These are phyloP conservation scores for Suillus variegatus DNA, from an alignment of 768 basidiomycete species.

Conservation along the genomic window DNA sequence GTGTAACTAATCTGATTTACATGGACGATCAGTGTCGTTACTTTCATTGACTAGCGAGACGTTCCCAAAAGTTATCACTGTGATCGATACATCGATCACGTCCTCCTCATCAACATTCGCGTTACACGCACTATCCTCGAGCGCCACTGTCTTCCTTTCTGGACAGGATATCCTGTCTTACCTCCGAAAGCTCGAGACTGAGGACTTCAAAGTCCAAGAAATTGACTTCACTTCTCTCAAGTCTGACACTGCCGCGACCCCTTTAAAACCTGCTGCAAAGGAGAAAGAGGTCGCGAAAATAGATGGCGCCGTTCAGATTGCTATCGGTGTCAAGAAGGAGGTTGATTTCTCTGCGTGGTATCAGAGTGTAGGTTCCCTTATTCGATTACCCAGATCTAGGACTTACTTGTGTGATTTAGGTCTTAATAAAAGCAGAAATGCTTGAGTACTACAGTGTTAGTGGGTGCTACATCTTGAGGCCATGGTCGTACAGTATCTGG, in stretches of 20 bases:
- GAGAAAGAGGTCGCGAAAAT: constrained; percentile 80
- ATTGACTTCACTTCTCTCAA: constrained; percentile 72
- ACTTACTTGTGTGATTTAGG: constrained; percentile 46
- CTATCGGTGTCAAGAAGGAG: constrained; percentile 94
- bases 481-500: constrained; percentile 98
- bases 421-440: constrained; percentile 98
- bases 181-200: constrained; percentile 69
- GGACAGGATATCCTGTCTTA: constrained; percentile 76
- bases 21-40: constrained; percentile 64
- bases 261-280: constrained; percentile 41
- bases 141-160: constrained; percentile 73
- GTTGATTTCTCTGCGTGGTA: constrained; percentile 95
- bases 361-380: constrained; percentile 65
- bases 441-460: constrained; percentile 98
- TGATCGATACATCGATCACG: constrained; percentile 81
- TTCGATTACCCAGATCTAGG: constrained; percentile 8
- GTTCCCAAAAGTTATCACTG: constrained; percentile 71
- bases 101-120: constrained; percentile 61
- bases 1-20: not conserved
- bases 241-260: constrained; percentile 39
- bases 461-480: constrained; percentile 97
- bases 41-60: constrained; percentile 66
- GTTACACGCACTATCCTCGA: constrained; percentile 72
- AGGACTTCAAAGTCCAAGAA: constrained; percentile 63
- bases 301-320: constrained; percentile 88